phyloP scores from a whole-genome alignment of 164 flowering plant genomes.

The Sedum album region DNA sequence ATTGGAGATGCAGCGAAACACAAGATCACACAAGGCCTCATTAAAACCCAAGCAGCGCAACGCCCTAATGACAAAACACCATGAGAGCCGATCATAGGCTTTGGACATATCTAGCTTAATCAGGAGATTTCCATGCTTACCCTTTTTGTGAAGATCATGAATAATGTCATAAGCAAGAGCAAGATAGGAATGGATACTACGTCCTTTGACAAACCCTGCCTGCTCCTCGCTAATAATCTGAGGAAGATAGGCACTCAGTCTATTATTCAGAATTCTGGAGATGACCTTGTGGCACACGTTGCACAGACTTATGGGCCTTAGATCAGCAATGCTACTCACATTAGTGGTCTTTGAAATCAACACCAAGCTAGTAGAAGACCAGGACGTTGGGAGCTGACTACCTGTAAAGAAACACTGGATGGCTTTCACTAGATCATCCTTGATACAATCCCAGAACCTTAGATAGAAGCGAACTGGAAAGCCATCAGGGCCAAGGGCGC shows the following conservation, averaged over 20 bases:
- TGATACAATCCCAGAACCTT: not conserved
- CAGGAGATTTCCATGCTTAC: not conserved
- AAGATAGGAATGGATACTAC: not conserved
- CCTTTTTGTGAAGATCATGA: not conserved
- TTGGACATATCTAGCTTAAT: constrained; percentile 1
- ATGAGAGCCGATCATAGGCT: constrained; percentile 1
- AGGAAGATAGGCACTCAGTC: not conserved
- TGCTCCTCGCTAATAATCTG: not conserved
- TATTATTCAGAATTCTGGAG: not conserved
- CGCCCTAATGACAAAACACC: not conserved
- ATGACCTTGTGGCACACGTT: constrained; percentile 1
- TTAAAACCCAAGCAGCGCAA: not conserved
- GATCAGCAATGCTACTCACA: not conserved
- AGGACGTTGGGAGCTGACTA: not conserved
- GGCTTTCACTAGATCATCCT: not conserved
- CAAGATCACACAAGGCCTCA: not conserved
- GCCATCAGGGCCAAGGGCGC: constrained; percentile 7
- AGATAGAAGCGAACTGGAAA: not conserved
- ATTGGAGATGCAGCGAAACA: not conserved
- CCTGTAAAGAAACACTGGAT: not conserved
- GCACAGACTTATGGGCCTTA: constrained; percentile 1
- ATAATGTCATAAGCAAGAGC: not conserved
- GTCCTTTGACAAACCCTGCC: not conserved
- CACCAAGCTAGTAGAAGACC: too few species aligned
- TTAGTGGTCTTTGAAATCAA: not conserved